A percentile compares a stretch with the other conserved stretches of the same genome.
These are phyloP conservation scores for Apiotrichum porosum DNA, from an alignment of 1,284 basidiomycete genomes.

Conservation along the genomic window DNA sequence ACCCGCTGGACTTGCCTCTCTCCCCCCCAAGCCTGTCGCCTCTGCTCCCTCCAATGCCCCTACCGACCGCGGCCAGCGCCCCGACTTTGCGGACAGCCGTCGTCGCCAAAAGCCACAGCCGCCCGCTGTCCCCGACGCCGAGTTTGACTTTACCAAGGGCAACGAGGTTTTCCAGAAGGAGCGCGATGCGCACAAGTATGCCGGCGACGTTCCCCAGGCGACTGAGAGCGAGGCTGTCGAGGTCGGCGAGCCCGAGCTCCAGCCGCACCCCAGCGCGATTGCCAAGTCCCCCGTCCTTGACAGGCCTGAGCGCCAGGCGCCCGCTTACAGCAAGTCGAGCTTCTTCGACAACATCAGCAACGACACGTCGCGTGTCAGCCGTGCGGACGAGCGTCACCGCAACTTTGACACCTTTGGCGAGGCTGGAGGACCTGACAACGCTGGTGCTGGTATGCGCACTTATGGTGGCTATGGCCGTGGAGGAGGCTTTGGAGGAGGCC, in stretches of 20 bases:
- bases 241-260: conserved; percentile 23
- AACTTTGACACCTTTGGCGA: conserved; percentile 47
- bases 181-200: conserved; percentile 22
- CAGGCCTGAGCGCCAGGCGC: neutral
- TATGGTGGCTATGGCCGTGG: conserved; percentile 8
- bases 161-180: conserved; percentile 38
- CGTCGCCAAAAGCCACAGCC: conserved; percentile 19
- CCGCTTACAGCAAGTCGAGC: conserved; percentile 35
- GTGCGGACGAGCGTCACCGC: conserved; percentile 40
- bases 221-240: conserved; percentile 3
- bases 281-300: conserved; percentile 1
- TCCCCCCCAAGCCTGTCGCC: conserved; percentile 25
- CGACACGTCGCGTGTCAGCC: conserved; percentile 29
- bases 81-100: conserved; percentile 20
- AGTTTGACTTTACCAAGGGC: conserved; percentile 42
- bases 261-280: conserved; percentile 31
- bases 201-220: conserved; percentile 1
- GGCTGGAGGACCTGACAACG: conserved; percentile 25
- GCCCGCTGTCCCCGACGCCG: conserved; percentile 39
- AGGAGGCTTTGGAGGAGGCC: conserved; percentile 10
- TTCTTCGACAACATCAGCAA: conserved; percentile 42
- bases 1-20: conserved; percentile 4
- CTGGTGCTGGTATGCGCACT: conserved; percentile 2
- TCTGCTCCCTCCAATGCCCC: conserved; percentile 30
- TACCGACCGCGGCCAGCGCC: conserved; percentile 38